Evolutionary conservation across 2,329 filamentous ascomycete species (phyloP).

Genomic region (Phialocephala sp.): DNA sequence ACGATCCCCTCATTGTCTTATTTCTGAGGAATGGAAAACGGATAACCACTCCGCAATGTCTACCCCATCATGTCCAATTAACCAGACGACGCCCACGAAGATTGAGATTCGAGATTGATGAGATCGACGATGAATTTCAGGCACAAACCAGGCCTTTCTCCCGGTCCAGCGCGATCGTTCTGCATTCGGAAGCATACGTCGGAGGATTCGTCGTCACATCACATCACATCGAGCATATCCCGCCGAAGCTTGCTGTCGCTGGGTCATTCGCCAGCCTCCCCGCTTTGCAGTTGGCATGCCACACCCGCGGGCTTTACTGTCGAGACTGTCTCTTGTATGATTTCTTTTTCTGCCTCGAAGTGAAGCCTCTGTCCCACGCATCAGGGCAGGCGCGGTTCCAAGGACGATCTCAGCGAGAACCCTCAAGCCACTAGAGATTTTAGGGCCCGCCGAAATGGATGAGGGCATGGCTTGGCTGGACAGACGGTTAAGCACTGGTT

Average conservation of each 20-base stretch:
- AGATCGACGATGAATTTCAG: conserved; percentile 11
- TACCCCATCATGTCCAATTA: conserved; percentile 7
- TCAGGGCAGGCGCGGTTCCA: neutral
- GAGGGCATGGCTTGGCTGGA: neutral
- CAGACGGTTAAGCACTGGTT: neutral
- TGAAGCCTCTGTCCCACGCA: conserved; percentile 5
- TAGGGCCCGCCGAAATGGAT: conserved; percentile 22
- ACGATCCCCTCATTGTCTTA: neutral
- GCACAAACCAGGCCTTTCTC: neutral
- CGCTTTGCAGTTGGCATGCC: neutral
- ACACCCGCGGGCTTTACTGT: neutral
- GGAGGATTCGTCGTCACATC: conserved; percentile 10
- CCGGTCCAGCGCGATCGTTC: conserved; percentile 1
- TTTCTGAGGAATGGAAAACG: conserved; percentile 7
- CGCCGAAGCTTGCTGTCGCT: conserved; percentile 1
- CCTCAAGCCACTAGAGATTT: conserved; percentile 10
- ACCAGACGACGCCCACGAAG: conserved; percentile 8
- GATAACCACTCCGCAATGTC: neutral
- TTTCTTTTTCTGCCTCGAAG: conserved; percentile 4
- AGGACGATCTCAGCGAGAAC: neutral
- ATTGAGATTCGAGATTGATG: conserved; percentile 8
- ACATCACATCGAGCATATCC: neutral
- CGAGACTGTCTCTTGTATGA: neutral
- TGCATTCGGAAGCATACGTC: neutral
- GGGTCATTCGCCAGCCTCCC: conserved; percentile 9